These are phyloP conservation scores for Rhododendron vialii DNA, from an alignment of 148 eudicot genomes.

Conservation along the genomic window DNA sequence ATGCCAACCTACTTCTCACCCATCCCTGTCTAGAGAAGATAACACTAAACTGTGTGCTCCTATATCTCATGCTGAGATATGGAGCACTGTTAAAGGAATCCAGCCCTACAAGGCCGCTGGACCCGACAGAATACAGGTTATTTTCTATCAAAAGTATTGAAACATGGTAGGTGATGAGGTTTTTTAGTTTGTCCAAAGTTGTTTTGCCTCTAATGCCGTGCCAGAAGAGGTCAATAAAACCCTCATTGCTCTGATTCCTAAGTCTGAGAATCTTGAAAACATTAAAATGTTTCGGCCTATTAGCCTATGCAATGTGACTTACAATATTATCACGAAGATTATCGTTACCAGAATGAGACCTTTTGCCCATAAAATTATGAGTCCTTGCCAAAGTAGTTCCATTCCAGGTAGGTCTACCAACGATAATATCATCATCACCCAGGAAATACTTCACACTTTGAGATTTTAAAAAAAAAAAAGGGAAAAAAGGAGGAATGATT, in stretches of 20 bases:
- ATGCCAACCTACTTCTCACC: not conserved
- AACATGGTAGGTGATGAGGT: no score
- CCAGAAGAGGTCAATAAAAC: not conserved
- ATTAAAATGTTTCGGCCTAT: not conserved
- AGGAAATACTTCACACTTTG: not conserved
- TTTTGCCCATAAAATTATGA: not conserved
- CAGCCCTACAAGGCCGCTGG: not conserved
- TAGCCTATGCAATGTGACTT: not conserved
- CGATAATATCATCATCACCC: not conserved
- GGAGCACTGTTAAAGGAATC: not conserved
- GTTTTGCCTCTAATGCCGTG: not conserved
- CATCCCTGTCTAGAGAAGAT: not conserved
- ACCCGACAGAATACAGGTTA: not conserved
- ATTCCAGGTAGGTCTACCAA: not conserved
- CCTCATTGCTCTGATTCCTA: not conserved
- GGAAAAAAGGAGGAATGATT: not conserved
- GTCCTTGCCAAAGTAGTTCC: not conserved
- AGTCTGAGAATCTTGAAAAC: not conserved
- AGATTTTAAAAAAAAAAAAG: no score
- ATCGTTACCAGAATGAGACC: not conserved
- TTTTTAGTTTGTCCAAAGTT: not conserved
- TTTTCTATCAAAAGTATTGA: not conserved
- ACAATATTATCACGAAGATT: not conserved
- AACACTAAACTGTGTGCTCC: not conserved
- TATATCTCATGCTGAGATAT: not conserved